phyloP scores from a whole-genome alignment of 192 early-diverging fungal genomes.

The Rhizophagus clarus region DNA sequence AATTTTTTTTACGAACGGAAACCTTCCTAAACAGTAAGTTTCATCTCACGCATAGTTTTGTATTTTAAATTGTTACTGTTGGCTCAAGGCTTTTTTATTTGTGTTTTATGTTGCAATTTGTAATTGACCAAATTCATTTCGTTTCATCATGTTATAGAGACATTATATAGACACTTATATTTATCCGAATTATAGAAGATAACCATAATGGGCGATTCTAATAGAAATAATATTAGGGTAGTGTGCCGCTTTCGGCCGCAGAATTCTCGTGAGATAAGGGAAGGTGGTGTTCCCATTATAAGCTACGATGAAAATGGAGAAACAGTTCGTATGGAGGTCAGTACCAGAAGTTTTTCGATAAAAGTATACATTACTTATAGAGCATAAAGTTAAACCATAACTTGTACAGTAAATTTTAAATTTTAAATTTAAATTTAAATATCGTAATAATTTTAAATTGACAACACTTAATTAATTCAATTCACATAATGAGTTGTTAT shows the following conservation, averaged over 20 bases:
- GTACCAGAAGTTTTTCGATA: constrained; percentile 24
- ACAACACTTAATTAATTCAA: too few relatives aligned
- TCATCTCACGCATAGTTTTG: background rate
- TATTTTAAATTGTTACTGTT: background rate
- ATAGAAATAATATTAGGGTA: constrained; percentile 88
- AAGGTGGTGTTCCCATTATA: constrained; percentile 88
- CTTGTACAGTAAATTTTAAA: background rate
- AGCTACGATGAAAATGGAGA: constrained; percentile 73
- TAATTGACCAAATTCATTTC: background rate
- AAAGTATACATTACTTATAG: background rate
- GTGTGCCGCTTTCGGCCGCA: constrained; percentile 97
- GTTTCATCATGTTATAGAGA: background rate
- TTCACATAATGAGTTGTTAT: background rate
- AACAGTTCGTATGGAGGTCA: constrained; percentile 52
- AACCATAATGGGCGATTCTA: background rate
- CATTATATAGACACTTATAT: background rate
- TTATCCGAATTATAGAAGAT: background rate
- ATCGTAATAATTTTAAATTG: too few relatives aligned
- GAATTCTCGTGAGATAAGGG: constrained; percentile 86
- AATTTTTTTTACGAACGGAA: background rate
- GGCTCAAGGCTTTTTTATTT: background rate
- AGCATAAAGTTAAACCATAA: background rate
- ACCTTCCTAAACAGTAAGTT: background rate
- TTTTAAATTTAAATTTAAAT: too few relatives aligned
- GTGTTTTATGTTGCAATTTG: background rate